Evolutionary conservation across 1,139 yeast species (phyloP), one percentile per base, ranked within the genome.

Genomic region (Debaryomyces subglobosus): DNA sequence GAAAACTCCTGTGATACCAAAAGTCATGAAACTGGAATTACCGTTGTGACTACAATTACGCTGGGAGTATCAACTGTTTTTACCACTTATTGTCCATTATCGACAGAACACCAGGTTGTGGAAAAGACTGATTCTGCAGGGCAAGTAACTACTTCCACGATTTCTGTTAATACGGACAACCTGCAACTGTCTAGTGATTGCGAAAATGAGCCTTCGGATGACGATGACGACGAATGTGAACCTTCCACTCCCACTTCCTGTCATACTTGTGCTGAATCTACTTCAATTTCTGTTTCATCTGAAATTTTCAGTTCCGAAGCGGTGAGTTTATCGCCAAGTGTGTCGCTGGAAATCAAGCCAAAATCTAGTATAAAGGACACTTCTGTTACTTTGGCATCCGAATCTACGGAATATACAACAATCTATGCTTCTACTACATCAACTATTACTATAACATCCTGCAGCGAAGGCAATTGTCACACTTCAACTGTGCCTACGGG

Each of bases 401-500:
- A 33, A 18, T 33, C 44, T 1, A 42, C 43, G 2, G 36, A 30
- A 4, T 40, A 30, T 32, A 40, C 43, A 8, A 40, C 45, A 8
- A 20, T 42, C 4, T 27, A 35, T 29, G 40, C 35, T 1, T 18
- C 33, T 8, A 42, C 32, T 1, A 42, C 45, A n/a, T 24, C 45
- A 13, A 32, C 37, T 3, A n/a, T 45, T 15, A 60, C 67, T 50
- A 54, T 62, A 50, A 60, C 70, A 37, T 44, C 50, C 33, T 49
- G 52, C 24, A 33, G 41, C 6, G 15, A 27, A 9, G 18, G 33
- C 23, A 32, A 40, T 3, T 49, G 52, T 29, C 42, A 42, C 53
- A 46, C 65, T 43, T 58, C 57, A 41, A 53, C 66, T 33, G 58
- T 60, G 24, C 56, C 68, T 36, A 65, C 73, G 8, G 71, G 71